These are phyloP conservation scores for Neurospora tetraspora DNA, from an alignment of 495 filamentous ascomycete genomes.

Conservation along the genomic window DNA sequence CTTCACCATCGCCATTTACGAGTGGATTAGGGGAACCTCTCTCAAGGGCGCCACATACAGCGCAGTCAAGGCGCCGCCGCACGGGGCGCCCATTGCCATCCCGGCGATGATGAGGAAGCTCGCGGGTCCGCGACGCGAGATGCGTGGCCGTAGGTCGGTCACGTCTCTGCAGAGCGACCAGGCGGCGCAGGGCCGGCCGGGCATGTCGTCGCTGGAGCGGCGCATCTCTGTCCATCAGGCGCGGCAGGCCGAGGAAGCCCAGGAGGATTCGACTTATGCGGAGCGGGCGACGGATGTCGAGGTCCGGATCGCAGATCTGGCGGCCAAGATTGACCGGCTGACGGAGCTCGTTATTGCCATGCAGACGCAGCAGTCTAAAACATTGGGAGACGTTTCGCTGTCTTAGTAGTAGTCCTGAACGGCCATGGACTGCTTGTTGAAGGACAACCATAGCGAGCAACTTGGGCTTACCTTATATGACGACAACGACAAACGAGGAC, in stretches of 20 bases:
- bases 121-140: neutral
- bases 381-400: slow-evolving; percentile 14
- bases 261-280: slow-evolving; percentile 20
- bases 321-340: slow-evolving; percentile 38
- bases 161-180: slow-evolving; percentile 7
- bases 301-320: slow-evolving; percentile 32
- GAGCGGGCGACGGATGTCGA: slow-evolving; percentile 29
- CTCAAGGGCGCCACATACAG: slow-evolving; percentile 26
- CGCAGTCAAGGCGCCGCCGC: slow-evolving; percentile 18
- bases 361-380: slow-evolving; percentile 19
- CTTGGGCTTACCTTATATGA: neutral
- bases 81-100: slow-evolving; percentile 4
- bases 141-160: slow-evolving; percentile 2
- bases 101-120: slow-evolving; percentile 8
- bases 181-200: neutral
- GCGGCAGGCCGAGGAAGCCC: slow-evolving; percentile 10
- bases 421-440: neutral
- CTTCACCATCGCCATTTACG: slow-evolving; percentile 38
- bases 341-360: slow-evolving; percentile 32
- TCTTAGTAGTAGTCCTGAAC: neutral
- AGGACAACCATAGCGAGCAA: neutral
- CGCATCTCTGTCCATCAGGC: neutral
- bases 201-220: neutral
- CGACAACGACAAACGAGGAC: neutral
- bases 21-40: slow-evolving; percentile 27